Base-by-base conservation (phyloP, 1,284 basidiomycete genomes). In the Somion occarium region DNA sequence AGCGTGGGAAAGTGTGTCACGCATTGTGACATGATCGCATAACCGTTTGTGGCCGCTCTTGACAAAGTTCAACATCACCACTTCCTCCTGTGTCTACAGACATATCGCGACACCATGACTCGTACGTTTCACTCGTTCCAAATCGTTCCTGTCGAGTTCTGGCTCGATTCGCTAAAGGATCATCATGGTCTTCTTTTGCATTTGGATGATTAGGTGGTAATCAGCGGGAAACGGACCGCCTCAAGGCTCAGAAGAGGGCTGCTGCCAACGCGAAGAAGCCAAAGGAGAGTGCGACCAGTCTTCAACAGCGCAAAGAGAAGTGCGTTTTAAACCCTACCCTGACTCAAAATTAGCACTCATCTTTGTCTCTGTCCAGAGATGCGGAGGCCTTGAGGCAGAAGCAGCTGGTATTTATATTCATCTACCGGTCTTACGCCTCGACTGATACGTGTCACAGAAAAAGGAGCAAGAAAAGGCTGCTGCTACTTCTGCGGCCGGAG, bases 301-400 rank as follows among this genome's bases (percentile, higher is more conserved):
- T 90, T 43, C 76, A 79, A 46, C 83, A 85, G 68, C 78, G 87
- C 59, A 85, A 84, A 68, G 88, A 90, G 70, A 72, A 71, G 88
- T 90, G 70, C 69, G 86, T 80, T 53, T 18, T 47, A 45, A 39
- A 19, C n/a, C 18, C 22, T 38, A 45, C 43, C 15, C 50, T 48
- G 18, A 18, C 24, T 20, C 19, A 9, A 23, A 38, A 3, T 38
- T 9, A 38, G 44, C 51, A 59, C 26, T 59, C 49, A 42, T 42
- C 38, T 39, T 38, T 18, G 9, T 7, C n/a, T n/a, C n/a, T n/a
- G n/a, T 44, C 3, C 52, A 91, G 87, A 53, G 87, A 91, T 64
- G 87, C 87, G 42, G 83, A 85, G 59, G 76, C 78, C 47, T 64
- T 90, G 51, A 76, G 84, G 53, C 81, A 82, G 55, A 91, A 91